Base-by-base conservation (phyloP, 176 grass and related monocot species). In the Urochloa ruziziensis region DNA sequence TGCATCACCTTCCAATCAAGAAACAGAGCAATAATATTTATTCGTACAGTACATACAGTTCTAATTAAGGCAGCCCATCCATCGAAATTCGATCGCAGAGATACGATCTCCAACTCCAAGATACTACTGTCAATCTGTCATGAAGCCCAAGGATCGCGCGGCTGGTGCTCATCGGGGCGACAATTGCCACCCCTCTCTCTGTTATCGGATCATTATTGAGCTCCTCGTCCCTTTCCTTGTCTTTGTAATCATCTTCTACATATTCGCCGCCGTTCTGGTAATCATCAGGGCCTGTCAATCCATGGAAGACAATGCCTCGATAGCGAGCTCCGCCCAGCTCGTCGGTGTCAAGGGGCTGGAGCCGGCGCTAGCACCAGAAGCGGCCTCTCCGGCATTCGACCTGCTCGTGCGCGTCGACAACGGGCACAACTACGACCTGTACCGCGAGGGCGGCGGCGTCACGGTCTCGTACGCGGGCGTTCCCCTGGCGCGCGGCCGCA, bases 391-490 rank as follows among this genome's bases (percentile, higher is more conserved):
- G 49, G 48, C 73, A 7, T 39, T 39, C 37, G 7, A 27, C 52
- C 83, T 85, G 14, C 36, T 78, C 27, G 35, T 77, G 63, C 49
- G 75, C 4, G 74, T 85, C 48, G 19, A 34, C 62, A 85, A 85
- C 51, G 19, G 49, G 2, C 62, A 69, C 73, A 3, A 1, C 49
- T 32, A 25, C 39, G 52, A 48, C 63, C 5, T 24, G 39, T 1
- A 57, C 37, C 62, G 52, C 12, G 73, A 32, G 9, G 83, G 74
- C 21, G 83, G 74, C 64, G 16, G 13, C 52, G 39, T 85, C 63
- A 33, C 44, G 51, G 64, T 85, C 28, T 85, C 37, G 1, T 84
- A 84, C 72, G 61, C 82, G 2, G 60, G 82, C 72, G 72, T 84
- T 1, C 82, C 72, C 9, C 61, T 84, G 34, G 82, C 82, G 72